Evolutionary conservation across 805 yeast species (phyloP).

Genomic region (Metschnikowia drakensbergensis): DNA sequence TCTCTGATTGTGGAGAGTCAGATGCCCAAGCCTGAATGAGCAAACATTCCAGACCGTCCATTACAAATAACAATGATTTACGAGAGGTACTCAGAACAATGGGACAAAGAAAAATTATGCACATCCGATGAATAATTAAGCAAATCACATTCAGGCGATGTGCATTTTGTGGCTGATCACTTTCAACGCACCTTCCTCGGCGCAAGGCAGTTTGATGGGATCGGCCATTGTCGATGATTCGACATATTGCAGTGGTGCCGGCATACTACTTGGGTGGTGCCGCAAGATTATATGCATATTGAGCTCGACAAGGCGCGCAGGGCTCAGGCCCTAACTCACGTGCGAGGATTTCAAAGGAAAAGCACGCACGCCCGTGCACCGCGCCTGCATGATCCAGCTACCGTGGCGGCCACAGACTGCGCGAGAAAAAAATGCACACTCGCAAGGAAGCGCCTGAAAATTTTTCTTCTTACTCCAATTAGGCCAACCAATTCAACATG

Average conservation of each 20-base stretch:
- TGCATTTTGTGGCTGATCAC: too few relatives aligned
- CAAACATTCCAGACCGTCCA: too few relatives aligned
- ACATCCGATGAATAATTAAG: too few relatives aligned
- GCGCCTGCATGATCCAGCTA: constrained; percentile 7
- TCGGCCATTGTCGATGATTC: too few relatives aligned
- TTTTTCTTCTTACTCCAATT: constrained; percentile 24
- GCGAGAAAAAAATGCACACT: constrained; percentile 14
- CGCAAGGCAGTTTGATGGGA: too few relatives aligned
- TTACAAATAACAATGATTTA: background rate
- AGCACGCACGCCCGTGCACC: constrained; percentile 5
- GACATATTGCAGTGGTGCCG: too few relatives aligned
- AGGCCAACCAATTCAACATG: constrained; percentile 40
- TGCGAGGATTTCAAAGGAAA: background rate
- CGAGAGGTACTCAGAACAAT: too few relatives aligned
- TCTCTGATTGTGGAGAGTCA: constrained; percentile 1
- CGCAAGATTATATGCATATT: too few relatives aligned
- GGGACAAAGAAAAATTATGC: too few relatives aligned
- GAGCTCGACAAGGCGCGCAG: background rate
- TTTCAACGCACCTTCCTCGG: too few relatives aligned
- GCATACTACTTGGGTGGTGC: too few relatives aligned
- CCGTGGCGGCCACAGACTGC: constrained; percentile 1
- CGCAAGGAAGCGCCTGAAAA: constrained; percentile 15
- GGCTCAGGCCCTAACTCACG: constrained; percentile 19
- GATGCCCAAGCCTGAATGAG: background rate
- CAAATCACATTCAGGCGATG: too few relatives aligned